Evolutionary conservation across 2,329 filamentous ascomycete species (phyloP).

Genomic region (Furcasterigmium furcatum): DNA sequence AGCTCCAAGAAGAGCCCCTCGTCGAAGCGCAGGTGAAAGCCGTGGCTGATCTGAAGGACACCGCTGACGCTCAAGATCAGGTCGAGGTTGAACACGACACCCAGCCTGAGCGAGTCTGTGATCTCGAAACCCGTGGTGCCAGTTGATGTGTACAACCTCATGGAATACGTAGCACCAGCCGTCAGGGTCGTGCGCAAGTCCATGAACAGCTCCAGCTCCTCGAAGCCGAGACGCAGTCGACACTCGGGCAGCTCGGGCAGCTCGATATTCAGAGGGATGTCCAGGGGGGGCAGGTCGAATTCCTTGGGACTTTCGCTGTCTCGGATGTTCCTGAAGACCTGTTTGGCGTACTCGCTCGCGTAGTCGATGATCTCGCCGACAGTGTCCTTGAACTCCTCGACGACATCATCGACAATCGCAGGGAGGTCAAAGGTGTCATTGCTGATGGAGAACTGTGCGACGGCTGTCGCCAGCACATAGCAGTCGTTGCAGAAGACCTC

Average conservation of each 20-base stretch:
- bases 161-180: slow-evolving; percentile 37
- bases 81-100: slow-evolving; percentile 43
- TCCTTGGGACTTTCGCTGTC: slow-evolving; percentile 22
- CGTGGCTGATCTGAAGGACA: slow-evolving; percentile 46
- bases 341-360: slow-evolving; percentile 27
- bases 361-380: slow-evolving; percentile 29
- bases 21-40: slow-evolving; percentile 53
- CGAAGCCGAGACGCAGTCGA: slow-evolving; percentile 42
- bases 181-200: slow-evolving; percentile 38
- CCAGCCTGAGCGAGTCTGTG: slow-evolving; percentile 17
- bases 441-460: not conserved
- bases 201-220: slow-evolving; percentile 49
- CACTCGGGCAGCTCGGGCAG: slow-evolving; percentile 38
- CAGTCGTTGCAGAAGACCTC: not conserved
- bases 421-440: slow-evolving; percentile 34
- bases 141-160: slow-evolving; percentile 45
- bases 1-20: slow-evolving; percentile 45
- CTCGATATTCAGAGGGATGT: slow-evolving; percentile 41
- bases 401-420: slow-evolving; percentile 26
- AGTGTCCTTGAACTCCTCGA: slow-evolving; percentile 23
- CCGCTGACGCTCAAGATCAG: slow-evolving; percentile 45
- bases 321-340: slow-evolving; percentile 18
- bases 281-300: slow-evolving; percentile 29
- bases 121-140: slow-evolving; percentile 34
- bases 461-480: not conserved